Evolutionary conservation across 495 filamentous ascomycete species (phyloP).

Genomic region (Bacidia gigantensis): DNA sequence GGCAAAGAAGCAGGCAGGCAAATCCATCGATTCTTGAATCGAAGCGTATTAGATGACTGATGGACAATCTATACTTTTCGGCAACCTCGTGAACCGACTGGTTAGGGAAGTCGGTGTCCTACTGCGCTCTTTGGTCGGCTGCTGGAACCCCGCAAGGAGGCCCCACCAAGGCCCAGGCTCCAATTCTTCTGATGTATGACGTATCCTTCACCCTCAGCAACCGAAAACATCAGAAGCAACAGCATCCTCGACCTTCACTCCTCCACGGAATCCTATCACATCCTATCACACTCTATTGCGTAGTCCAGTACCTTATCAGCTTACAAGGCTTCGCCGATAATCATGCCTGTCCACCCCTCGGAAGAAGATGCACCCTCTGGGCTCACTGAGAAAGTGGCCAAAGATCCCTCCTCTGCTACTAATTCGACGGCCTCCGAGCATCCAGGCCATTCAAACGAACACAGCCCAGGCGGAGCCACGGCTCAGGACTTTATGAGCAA

Average conservation of each 20-base stretch:
- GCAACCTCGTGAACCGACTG: too few species aligned
- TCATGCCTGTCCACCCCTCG: slow-evolving; percentile 28
- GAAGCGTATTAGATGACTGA: slow-evolving; percentile 53
- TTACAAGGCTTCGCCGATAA: slow-evolving; percentile 9
- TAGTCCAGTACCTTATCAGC: too few species aligned
- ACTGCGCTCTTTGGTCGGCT: too few species aligned
- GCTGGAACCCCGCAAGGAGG: not conserved
- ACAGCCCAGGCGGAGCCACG: slow-evolving; percentile 18
- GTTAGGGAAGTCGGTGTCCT: too few species aligned
- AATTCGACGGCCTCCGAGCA: slow-evolving; percentile 21
- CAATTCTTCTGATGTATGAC: not conserved
- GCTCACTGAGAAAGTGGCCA: slow-evolving; percentile 21
- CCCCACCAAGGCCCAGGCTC: not conserved
- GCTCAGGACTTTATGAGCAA: slow-evolving; percentile 29
- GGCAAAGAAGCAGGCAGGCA: slow-evolving; percentile 68
- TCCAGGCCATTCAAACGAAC: slow-evolving; percentile 15
- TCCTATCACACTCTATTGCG: too few species aligned
- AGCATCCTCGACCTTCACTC: too few species aligned
- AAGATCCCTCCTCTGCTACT: slow-evolving; percentile 20
- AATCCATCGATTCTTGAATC: slow-evolving; percentile 72
- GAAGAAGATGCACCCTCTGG: slow-evolving; percentile 27
- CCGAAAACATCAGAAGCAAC: not conserved
- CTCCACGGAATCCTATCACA: too few species aligned
- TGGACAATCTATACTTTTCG: too few species aligned
- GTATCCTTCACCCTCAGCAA: not conserved